Base-by-base conservation (phyloP, 164 flowering plant species). In the Kalanchoe fedtschenkoi region DNA sequence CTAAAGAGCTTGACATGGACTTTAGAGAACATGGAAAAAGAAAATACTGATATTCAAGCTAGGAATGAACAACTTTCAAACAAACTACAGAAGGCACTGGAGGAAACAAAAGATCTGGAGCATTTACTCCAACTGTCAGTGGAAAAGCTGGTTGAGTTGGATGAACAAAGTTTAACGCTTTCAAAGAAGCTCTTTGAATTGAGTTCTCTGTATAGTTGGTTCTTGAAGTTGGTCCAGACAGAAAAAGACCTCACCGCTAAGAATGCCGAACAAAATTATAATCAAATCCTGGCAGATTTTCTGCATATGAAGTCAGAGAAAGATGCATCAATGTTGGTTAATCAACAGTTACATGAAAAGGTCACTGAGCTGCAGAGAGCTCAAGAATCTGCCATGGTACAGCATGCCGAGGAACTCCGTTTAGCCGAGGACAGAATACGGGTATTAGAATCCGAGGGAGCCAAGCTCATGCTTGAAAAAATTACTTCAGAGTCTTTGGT, bases 331-430 rank as follows among this genome's bases (percentile, higher is more conserved):
- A 69, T 68, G 29, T 68, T 75, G 55, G 73, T 71, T 43, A 78
- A 77, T 73, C 68, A 77, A 68, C 86, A 70, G 56, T 69, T 87
- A 57, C 78, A 79, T 29, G 64, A 67, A 62, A 85, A 77, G 78
- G 67, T 81, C 16, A 30, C 41, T 55, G 91, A 85, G 65, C 87
- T 85, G 63, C 87, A 83, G 70, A 82, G 78, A 66, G 78, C 60
- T 26, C 91, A 87, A 60, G 88, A 86, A 68, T 74, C 74, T 63
- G 39, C 69, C 1, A 78, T 76, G 80, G 81, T 78, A 61, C 83
- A 84, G 63, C 91, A 81, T 77, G 86, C 87, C 41, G 93, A 91
- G 70, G 95, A 85, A 71, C 75, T 82, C 64, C 82, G 69, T 21
- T 61, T 80, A 69, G 76, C 88, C 62, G 85, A 78, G 70, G 90